Evolutionary conservation across 495 filamentous ascomycete genomes (phyloP), one percentile per base, ranked within the genome.

Genomic region (Aspergillus cristatus): DNA sequence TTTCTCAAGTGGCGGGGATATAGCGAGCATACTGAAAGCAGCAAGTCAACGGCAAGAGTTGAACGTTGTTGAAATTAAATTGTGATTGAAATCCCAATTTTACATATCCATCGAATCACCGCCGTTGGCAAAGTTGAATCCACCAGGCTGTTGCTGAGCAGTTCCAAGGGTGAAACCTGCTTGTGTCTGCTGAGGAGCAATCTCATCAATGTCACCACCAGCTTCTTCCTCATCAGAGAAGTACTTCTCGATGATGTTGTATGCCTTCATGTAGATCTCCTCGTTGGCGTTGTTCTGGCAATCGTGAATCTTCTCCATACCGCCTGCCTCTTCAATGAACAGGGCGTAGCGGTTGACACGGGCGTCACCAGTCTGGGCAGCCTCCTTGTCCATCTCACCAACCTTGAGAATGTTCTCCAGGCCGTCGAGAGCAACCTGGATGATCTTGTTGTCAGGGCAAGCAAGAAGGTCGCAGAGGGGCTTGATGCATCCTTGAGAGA

Each of bases 241-340:
- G 74, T 99, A 97, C 71, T 95, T 96, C 76, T 97, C 93, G 53
- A 99, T 99, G 66, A 99, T 97, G 72, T 91, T 96, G 72, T 95
- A 99, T 0, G 93, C 94, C 78, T 99, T 99, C 91, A 99, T 96
- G 74, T 99, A 99, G 50, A 99, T 99, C 68, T 99, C 93, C 67
- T 97, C 93, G 67, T 99, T 99, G 67, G 93, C 90, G 50, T 99
- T 99, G 66, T 90, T 95, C 72, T 99, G 93, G 77, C 91, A 95
- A 49, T 96, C 89, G 63, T 99, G 93, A 53, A 99, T 96, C 80
- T 96, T 97, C 71, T 96, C 89, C 93, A 99, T 99, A 47, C 93
- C 93, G 47, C 86, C 86, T 41, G 88, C 91, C 58, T 99, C 93
- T 68, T 99, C 93, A 49, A 99, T 99, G 69, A 91, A 95, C 45